Evolutionary conservation across 1,284 basidiomycete species (phyloP).

Genomic region (Xerocomus cyaneibrunnescens): DNA sequence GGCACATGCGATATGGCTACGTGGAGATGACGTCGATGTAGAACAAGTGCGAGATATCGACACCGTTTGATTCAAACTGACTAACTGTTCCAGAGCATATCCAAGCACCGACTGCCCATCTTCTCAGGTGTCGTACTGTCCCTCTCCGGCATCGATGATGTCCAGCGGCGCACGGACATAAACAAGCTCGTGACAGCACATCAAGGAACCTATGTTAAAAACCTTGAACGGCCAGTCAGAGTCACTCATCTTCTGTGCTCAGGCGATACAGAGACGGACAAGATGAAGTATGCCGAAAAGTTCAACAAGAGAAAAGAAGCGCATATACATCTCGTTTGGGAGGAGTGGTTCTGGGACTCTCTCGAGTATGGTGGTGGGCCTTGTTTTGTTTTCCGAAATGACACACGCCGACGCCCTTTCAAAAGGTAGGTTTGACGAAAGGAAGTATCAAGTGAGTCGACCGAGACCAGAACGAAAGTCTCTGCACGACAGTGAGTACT

Average conservation of each 20-base stretch:
- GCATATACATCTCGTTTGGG: slow-evolving; percentile 72
- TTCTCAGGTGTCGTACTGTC: slow-evolving; percentile 65
- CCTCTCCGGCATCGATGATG: slow-evolving; percentile 64
- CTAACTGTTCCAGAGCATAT: slow-evolving; percentile 44
- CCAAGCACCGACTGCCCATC: slow-evolving; percentile 57
- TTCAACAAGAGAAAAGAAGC: slow-evolving; percentile 65
- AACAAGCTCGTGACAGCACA: slow-evolving; percentile 51
- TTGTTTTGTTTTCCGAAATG: neutral
- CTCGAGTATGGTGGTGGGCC: slow-evolving; percentile 60
- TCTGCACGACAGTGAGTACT: slow-evolving; percentile 32
- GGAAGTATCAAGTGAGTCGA: slow-evolving; percentile 53
- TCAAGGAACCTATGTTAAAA: slow-evolving; percentile 59
- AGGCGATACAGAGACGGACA: slow-evolving; percentile 49
- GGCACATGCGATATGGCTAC: slow-evolving; percentile 68
- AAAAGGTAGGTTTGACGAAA: slow-evolving; percentile 50
- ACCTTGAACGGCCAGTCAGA: slow-evolving; percentile 62
- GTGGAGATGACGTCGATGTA: slow-evolving; percentile 72
- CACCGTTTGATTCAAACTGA: slow-evolving; percentile 25
- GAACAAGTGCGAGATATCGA: slow-evolving; percentile 37
- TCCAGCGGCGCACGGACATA: slow-evolving; percentile 54
- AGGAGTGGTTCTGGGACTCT: slow-evolving; percentile 86
- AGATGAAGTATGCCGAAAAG: slow-evolving; percentile 69
- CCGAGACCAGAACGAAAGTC: slow-evolving; percentile 57
- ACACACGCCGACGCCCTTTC: neutral
- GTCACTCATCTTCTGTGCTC: slow-evolving; percentile 70